Evolutionary conservation across 2,329 filamentous ascomycete species (phyloP).

Genomic region (Hymenoscyphus fructigenus): DNA sequence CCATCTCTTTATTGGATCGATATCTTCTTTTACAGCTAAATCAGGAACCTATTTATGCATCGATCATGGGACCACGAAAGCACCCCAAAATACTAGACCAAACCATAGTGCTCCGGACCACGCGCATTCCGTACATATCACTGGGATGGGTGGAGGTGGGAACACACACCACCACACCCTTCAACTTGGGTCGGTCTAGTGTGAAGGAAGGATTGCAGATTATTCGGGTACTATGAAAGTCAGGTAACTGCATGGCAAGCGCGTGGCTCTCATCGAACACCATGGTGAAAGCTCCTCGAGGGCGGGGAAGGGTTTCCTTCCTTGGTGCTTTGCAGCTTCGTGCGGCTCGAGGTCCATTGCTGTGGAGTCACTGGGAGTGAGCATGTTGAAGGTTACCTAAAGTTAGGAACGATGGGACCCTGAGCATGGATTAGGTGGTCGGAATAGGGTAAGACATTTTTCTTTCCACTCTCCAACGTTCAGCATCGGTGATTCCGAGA

Average conservation of each 20-base stretch:
- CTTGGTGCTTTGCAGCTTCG: not conserved
- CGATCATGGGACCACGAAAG: too few relatives aligned
- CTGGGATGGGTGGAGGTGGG: not conserved
- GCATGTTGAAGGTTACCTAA: not conserved
- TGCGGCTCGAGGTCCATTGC: not conserved
- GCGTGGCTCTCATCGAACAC: not conserved
- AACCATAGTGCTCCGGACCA: not conserved
- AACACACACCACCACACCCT: not conserved
- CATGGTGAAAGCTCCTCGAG: conserved; percentile 2
- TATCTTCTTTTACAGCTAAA: too few relatives aligned
- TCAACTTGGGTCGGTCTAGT: not conserved
- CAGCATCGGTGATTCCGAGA: not conserved
- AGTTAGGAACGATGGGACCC: not conserved
- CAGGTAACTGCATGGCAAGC: not conserved
- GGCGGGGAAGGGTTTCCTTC: not conserved
- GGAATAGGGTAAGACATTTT: not conserved
- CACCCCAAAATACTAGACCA: not conserved
- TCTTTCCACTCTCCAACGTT: conserved; percentile 1
- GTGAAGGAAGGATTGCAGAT: not conserved
- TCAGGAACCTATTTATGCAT: too few relatives aligned
- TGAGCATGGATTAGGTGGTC: not conserved
- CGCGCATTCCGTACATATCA: not conserved
- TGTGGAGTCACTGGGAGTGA: not conserved
- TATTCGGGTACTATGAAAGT: not conserved
- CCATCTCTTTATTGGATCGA: too few relatives aligned